Conservation (phyloP, 1,139 yeast species). For the Candida glucosophila region DNA sequence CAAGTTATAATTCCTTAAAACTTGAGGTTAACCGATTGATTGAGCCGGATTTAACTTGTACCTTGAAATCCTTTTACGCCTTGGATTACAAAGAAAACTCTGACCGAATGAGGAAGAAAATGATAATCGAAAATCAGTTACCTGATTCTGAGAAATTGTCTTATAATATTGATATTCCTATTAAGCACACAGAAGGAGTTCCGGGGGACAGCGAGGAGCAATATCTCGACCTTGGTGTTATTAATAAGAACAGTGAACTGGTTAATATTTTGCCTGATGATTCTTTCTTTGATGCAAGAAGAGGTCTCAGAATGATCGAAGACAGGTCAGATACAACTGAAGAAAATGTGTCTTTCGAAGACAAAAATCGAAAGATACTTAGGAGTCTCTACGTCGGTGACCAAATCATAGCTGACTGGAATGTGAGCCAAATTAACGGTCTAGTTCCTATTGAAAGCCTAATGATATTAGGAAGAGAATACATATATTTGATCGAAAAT, state of each 20-base stretch:
- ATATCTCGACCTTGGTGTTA: too few relatives aligned
- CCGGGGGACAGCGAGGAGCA: too few relatives aligned
- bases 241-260: too few relatives aligned
- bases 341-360: slow-evolving; percentile 51
- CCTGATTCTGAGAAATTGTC: slow-evolving; percentile 36
- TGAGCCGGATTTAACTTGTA: slow-evolving; percentile 11
- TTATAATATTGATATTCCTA: slow-evolving; percentile 32
- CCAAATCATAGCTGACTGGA: slow-evolving; percentile 60
- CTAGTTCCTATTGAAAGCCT: slow-evolving; percentile 67
- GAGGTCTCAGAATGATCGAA: slow-evolving; percentile 8
- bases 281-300: slow-evolving; percentile 3
- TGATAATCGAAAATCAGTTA: slow-evolving; percentile 44
- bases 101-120: slow-evolving; percentile 53
- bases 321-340: slow-evolving; percentile 5
- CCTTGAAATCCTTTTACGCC: slow-evolving; percentile 24
- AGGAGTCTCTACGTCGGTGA: slow-evolving; percentile 67
- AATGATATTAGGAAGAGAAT: slow-evolving; percentile 55
- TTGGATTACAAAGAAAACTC: slow-evolving; percentile 62
- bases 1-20: slow-evolving; percentile 38
- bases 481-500: slow-evolving; percentile 60
- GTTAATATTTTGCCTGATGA: too few relatives aligned
- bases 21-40: slow-evolving; percentile 33
- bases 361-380: slow-evolving; percentile 64
- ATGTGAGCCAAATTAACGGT: slow-evolving; percentile 66
- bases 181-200: slow-evolving; percentile 14